Evolutionary conservation across 345 rosid genomes (phyloP).

Genomic region (Salix purpurea): DNA sequence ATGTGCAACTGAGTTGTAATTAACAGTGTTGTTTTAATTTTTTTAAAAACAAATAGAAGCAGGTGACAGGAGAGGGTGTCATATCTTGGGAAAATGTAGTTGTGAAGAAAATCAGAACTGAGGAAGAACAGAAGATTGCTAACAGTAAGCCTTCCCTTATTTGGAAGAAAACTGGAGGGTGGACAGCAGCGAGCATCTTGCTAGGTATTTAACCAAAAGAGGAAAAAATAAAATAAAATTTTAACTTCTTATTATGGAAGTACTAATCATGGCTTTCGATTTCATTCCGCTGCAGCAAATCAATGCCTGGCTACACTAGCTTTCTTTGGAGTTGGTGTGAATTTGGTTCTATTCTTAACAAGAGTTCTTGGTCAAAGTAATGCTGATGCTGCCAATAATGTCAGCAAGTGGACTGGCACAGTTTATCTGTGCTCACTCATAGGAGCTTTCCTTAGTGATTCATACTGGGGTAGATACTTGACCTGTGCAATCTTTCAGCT

Average conservation of each 20-base stretch:
- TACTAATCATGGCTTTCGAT: neutral
- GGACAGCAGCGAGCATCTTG: slow-evolving; percentile 22
- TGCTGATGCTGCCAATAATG: slow-evolving; percentile 79
- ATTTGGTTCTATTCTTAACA: slow-evolving; percentile 73
- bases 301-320: slow-evolving; percentile 86
- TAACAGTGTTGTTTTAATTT: neutral
- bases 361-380: slow-evolving; percentile 73
- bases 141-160: slow-evolving; percentile 15
- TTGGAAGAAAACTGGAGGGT: slow-evolving; percentile 24
- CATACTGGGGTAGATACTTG: slow-evolving; percentile 89
- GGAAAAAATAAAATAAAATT: neutral
- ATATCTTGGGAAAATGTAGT: slow-evolving; percentile 14
- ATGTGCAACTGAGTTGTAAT: too few relatives aligned
- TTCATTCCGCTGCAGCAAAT: slow-evolving; percentile 40
- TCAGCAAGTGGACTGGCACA: slow-evolving; percentile 94
- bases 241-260: neutral
- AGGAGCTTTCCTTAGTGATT: slow-evolving; percentile 92
- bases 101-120: slow-evolving; percentile 15
- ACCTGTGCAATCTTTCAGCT: slow-evolving; percentile 63
- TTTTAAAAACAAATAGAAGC: neutral
- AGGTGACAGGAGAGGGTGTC: slow-evolving; percentile 27
- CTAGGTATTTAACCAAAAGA: slow-evolving; percentile 8
- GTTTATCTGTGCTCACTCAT: slow-evolving; percentile 80
- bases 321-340: slow-evolving; percentile 90
- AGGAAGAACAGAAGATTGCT: slow-evolving; percentile 19